Base-by-base conservation (phyloP, 2,329 filamentous ascomycete species). In the Sporothrix pseudoabietina region DNA sequence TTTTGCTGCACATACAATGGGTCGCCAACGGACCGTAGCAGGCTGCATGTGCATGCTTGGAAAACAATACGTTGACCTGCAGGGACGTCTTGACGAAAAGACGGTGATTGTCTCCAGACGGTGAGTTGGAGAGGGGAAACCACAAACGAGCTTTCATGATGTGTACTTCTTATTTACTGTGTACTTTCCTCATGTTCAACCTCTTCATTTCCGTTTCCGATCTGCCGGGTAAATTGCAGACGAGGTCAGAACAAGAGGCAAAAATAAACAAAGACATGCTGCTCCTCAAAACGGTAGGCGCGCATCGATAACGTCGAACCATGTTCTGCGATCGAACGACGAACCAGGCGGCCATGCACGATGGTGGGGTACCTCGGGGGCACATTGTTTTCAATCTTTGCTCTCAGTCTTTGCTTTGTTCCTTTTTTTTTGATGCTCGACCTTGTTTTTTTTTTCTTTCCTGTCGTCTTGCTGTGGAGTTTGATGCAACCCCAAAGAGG, bases 181-280 rank as follows among this genome's bases (percentile, higher is more conserved):
- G 14, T 39, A 4, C 35, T 35, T 9, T 5, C 39, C n/a, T 12
- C 14, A 26, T 26, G 26, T 26, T 55, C 52, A 10, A 1, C 52
- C 10, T 9, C 8, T 39, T 69, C 65, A 69, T 54, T 69, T 69
- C 0, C 7, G 10, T 69, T 19, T 10, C 68, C 68, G 52, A n/a
- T 57, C 52, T 55, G 68, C 52, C 68, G 68, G 68, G 68, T 70
- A n/a, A 70, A 70, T 70, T 70, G 47, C 68, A 44, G 47, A 16
- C 26, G 19, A 52, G 44, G 39, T 10, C 12, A 30, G 9, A 4
- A n/a, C 10, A 8, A 14, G 35, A 26, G 63, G 30, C 22, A 4
- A 22, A 47, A 66, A 49, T 16, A 32, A 32, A 19, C n/a, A 35
- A 57, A 14, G 55, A n/a, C 30, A 44, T 4, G 12, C 6, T 0